Base-by-base conservation (phyloP, 768 basidiomycete genomes). In the Paxillus involutus region DNA sequence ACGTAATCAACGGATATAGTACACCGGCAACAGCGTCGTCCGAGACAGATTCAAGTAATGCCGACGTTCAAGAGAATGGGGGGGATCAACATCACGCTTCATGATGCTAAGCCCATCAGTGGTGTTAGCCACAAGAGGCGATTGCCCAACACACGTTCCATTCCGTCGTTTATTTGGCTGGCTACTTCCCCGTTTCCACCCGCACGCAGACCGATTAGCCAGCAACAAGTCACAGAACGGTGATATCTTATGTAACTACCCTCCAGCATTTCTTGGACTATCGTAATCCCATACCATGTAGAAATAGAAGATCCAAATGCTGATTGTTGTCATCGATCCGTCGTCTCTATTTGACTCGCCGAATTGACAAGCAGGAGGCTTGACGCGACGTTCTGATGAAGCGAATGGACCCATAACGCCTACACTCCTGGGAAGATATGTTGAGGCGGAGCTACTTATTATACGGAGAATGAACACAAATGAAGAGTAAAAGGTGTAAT, bases 401-500 rank as follows among this genome's bases (percentile, higher is more conserved):
- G 11, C 33, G 32, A 32, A 32, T 32, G 32, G 32, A 32, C 8
- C 2, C 32, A 8, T 9, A 11, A 32, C 10, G 32, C 12, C 32
- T 12, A 33, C 13, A 35, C 39, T 42, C 24, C 17, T n/a, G 10
- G 3, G 9, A 41, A 41, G 33, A 39, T 13, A 10, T 7, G 6
- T 40, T 16, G 36, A 49, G 14, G 17, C 33, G 40, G 17, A 5
- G 26, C 26, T 26, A 26, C 26, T 26, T 5, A 26, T 26, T 59
- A 61, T 43, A 44, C 49, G 52, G 55, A 21, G 33, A 53, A 47
- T 39, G 55, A 44, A 53, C 48, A 35, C 35, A 35, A 11, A 30
- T 5, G 44, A 40, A 32, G 21, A 44, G 49, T 26, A 16, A 37
- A 44, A 43, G 24, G 30, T 36, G 49, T 16, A 36, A 52, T 84